phyloP scores from a whole-genome alignment of 305 asterid genomes.

The Rubia occidens region DNA sequence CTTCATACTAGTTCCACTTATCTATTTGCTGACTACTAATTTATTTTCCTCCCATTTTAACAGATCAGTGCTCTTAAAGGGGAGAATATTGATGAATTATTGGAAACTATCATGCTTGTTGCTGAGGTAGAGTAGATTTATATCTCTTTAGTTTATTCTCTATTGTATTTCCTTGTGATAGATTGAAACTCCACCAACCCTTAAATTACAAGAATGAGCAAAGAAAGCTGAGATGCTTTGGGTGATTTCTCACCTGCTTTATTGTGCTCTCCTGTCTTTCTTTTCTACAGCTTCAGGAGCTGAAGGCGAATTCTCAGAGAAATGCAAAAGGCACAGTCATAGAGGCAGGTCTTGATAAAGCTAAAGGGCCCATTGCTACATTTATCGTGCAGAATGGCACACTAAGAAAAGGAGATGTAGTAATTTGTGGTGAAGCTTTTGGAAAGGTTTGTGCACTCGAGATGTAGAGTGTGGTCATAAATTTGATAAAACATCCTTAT shows the following conservation, averaged over 20 bases:
- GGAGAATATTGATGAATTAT: conserved; percentile 80
- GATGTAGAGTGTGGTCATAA: neutral
- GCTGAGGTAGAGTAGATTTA: conserved; percentile 64
- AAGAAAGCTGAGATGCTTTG: neutral
- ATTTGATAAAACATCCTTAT: neutral
- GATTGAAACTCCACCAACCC: neutral
- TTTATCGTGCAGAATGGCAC: conserved; percentile 97
- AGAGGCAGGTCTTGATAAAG: conserved; percentile 94
- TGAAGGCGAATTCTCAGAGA: conserved; percentile 95
- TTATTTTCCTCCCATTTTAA: conserved; percentile 20
- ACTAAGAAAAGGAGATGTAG: conserved; percentile 68
- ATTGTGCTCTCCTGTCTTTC: neutral
- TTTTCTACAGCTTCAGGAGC: conserved; percentile 69
- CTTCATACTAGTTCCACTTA: conserved; percentile 17
- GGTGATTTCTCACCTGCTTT: neutral
- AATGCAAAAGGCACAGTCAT: conserved; percentile 91
- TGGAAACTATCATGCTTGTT: conserved; percentile 97
- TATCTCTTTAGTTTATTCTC: conserved; percentile 1
- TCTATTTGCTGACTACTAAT: conserved; percentile 21
- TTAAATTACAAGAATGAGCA: neutral
- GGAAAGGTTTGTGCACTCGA: conserved; percentile 75
- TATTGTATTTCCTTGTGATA: neutral
- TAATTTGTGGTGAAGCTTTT: conserved; percentile 91
- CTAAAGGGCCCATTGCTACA: conserved; percentile 89
- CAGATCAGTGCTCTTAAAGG: conserved; percentile 99